These are phyloP conservation scores for Ilyonectria robusta DNA, from an alignment of 2,329 filamentous ascomycete genomes.

Conservation along the genomic window DNA sequence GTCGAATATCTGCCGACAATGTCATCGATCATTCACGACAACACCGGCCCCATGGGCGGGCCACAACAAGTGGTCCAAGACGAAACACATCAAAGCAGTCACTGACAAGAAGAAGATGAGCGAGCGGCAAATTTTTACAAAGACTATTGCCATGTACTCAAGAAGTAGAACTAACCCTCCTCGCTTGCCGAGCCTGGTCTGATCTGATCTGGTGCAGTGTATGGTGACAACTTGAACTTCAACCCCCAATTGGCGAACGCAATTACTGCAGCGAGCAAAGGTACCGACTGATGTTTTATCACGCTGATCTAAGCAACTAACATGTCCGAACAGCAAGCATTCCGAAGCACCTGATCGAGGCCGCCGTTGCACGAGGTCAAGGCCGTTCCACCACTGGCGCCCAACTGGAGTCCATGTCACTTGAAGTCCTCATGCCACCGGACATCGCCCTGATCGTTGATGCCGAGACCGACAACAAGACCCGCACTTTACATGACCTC, in stretches of 20 bases:
- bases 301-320: conserved; percentile 6
- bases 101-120: conserved; percentile 85
- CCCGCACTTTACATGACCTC: conserved; percentile 80
- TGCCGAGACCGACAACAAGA: conserved; percentile 86
- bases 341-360: conserved; percentile 87
- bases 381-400: conserved; percentile 83
- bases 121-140: conserved; percentile 76
- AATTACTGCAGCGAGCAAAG: conserved; percentile 84
- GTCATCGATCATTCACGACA: conserved; percentile 64
- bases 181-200: conserved; percentile 26
- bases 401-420: conserved; percentile 80
- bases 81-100: conserved; percentile 93
- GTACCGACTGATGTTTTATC: conserved; percentile 52
- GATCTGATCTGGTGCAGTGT: conserved; percentile 65
- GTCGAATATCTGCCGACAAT: conserved; percentile 60
- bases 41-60: conserved; percentile 69
- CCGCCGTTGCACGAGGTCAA: conserved; percentile 89
- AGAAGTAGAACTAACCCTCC: conserved; percentile 68
- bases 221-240: conserved; percentile 78
- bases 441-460: conserved; percentile 87
- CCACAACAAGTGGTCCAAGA: conserved; percentile 96
- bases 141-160: conserved; percentile 81
- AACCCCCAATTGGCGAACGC: conserved; percentile 84
- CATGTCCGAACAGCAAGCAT: conserved; percentile 71
- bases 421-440: conserved; percentile 86